Evolutionary conservation across 495 filamentous ascomycete species (phyloP), one percentile per base, ranked within the genome.

Genomic region (Neurospora sp.): DNA sequence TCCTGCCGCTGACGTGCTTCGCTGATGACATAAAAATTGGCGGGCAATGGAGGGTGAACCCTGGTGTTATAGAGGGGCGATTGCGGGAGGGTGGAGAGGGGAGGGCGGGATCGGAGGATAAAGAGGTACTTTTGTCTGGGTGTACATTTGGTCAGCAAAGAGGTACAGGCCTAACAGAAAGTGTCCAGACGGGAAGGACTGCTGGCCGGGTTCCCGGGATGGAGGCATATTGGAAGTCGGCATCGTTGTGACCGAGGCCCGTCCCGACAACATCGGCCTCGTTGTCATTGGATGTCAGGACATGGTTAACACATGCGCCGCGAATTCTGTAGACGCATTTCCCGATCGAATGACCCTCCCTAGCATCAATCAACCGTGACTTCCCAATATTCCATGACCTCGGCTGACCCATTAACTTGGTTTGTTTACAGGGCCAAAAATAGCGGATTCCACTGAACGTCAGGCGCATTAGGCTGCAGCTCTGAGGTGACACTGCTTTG

Each of bases 141-240:
- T 1, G 4, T 1, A 0, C 0, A 0, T 1, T 27, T 12, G 48
- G 10, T 6, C 0, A 2, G 23, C 0, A 0, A 1, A 12, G 23
- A 31, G 12, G 23, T 62, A 62, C 1, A 62, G 0, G 0, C 4
- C 23, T 59, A 59, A 59, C 48, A 59, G 10, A 11, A 11, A 39
- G 37, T 38, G 14, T 40, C 39, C 11, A 40, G 9, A n/a, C 42
- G 0, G 18, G 18, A 20, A 48, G 44, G n/a, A n/a, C n/a, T n/a
- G n/a, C n/a, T n/a, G n/a, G 1, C 44, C 35, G 2, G 35, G 35
- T 35, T 35, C 35, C 4, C 35, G 35, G 35, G 35, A n/a, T n/a
- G n/a, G n/a, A 23, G 23, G 44, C 44, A 11, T 23, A 3, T 48
- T 10, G 9, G 9, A 48, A 0, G 44, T 44, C 44, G 44, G 44